These are phyloP conservation scores for Suillus subaureus DNA, from an alignment of 768 basidiomycete species.

Conservation along the genomic window DNA sequence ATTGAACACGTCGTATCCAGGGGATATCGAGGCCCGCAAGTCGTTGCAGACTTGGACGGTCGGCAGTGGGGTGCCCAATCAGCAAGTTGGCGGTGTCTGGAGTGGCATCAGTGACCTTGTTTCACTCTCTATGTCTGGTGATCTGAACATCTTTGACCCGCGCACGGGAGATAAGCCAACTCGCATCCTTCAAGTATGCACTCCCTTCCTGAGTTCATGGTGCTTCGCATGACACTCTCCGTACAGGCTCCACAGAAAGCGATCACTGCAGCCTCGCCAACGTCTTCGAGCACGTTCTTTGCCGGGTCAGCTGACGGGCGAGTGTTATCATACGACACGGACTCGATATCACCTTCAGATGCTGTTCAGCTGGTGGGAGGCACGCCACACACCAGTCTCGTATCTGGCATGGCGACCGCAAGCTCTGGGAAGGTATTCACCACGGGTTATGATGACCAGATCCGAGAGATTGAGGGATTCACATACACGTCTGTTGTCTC, in stretches of 20 bases:
- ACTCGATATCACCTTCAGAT: constrained; percentile 22
- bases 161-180: constrained; percentile 62
- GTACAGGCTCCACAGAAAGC: constrained; percentile 78
- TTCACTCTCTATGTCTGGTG: constrained; percentile 82
- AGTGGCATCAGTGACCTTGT: constrained; percentile 68
- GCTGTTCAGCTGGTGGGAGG: constrained; percentile 55
- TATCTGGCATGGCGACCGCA: constrained; percentile 60
- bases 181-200: constrained; percentile 61
- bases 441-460: constrained; percentile 78
- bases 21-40: constrained; percentile 81
- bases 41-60: constrained; percentile 68
- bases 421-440: constrained; percentile 60
- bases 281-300: constrained; percentile 64
- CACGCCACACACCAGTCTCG: constrained; percentile 67
- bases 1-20: constrained; percentile 36
- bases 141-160: constrained; percentile 81
- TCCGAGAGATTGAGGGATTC: constrained; percentile 63
- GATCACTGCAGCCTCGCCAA: constrained; percentile 62
- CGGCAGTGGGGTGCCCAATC: constrained; percentile 72
- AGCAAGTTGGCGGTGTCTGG: constrained; percentile 93
- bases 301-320: constrained; percentile 83
- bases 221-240: constrained; percentile 4
- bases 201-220: background rate
- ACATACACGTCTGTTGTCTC: constrained; percentile 51
- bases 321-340: constrained; percentile 59